These are phyloP conservation scores for Geotrichum fermentans DNA, from an alignment of 1,139 yeast genomes.

Conservation along the genomic window DNA sequence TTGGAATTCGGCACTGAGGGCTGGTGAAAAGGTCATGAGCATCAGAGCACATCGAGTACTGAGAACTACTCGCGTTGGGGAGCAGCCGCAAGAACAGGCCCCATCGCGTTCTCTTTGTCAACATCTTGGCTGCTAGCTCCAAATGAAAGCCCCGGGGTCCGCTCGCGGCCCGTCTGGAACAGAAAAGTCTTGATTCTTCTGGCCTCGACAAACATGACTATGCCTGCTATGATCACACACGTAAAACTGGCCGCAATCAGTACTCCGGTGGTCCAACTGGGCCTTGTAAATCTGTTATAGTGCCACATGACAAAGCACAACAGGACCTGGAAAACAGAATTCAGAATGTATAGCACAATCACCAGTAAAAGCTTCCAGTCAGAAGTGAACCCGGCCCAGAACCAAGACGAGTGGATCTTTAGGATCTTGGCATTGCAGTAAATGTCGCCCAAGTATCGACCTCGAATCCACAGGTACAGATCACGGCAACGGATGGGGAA, in stretches of 20 bases:
- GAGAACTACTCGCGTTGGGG: too few species aligned
- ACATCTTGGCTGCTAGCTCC: background rate
- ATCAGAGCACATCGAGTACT: too few species aligned
- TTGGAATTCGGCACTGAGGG: too few species aligned
- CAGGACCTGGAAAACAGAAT: slow-evolving; percentile 25
- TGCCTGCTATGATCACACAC: slow-evolving; percentile 20
- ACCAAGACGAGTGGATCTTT: slow-evolving; percentile 23
- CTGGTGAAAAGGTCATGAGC: too few species aligned
- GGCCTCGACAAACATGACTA: slow-evolving; percentile 20
- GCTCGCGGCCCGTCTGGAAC: slow-evolving; percentile 16
- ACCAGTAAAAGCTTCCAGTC: slow-evolving; percentile 23
- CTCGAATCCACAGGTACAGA: slow-evolving; percentile 22
- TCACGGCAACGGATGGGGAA: slow-evolving; percentile 25
- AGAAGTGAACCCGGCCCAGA: slow-evolving; percentile 21
- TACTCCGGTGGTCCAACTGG: slow-evolving; percentile 26
- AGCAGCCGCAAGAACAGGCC: too few species aligned
- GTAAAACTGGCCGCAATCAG: slow-evolving; percentile 24
- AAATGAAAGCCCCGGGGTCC: slow-evolving; percentile 13
- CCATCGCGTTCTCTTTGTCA: background rate
- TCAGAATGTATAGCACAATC: slow-evolving; percentile 22
- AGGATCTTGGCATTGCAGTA: slow-evolving; percentile 12
- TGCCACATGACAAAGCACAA: slow-evolving; percentile 26
- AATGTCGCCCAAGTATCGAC: slow-evolving; percentile 18
- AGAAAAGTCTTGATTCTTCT: slow-evolving; percentile 14
- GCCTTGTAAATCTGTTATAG: slow-evolving; percentile 25